These are phyloP conservation scores for Pseudomassariella vexata DNA, from an alignment of 2,329 filamentous ascomycete genomes.

Conservation along the genomic window DNA sequence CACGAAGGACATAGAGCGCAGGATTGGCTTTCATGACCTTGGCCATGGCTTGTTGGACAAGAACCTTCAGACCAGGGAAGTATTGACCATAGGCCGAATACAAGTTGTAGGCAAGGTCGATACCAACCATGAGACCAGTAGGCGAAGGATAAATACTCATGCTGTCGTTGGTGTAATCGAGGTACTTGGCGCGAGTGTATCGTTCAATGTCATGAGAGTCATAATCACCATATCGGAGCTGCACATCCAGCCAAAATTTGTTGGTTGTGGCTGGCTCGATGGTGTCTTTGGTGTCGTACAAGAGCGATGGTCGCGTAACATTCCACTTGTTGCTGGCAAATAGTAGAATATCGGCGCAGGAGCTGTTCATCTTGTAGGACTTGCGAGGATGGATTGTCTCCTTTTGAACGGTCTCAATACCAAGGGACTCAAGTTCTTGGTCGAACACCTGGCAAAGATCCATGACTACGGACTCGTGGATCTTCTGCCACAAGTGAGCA, in stretches of 20 bases:
- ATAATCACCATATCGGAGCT: conserved; percentile 94
- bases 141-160: conserved; percentile 98
- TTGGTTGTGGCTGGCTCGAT: conserved; percentile 93
- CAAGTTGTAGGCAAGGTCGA: conserved; percentile 95
- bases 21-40: conserved; percentile 99
- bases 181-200: conserved; percentile 94
- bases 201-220: conserved; percentile 98
- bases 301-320: conserved; percentile 83
- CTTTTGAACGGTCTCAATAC: conserved; percentile 97
- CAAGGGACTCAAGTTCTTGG: conserved; percentile 89
- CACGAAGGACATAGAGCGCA: conserved; percentile 88
- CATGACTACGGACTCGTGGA: conserved; percentile 73
- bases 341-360: conserved; percentile 91
- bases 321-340: conserved; percentile 99
- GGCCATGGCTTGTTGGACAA: conserved; percentile 96
- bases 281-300: conserved; percentile 94
- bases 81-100: conserved; percentile 98
- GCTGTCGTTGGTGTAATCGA: conserved; percentile 97
- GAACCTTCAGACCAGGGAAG: conserved; percentile 93
- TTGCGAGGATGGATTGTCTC: conserved; percentile 99
- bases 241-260: conserved; percentile 99
- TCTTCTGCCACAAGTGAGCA: conserved; percentile 99
- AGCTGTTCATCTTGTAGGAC: conserved; percentile 99
- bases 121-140: conserved; percentile 94
- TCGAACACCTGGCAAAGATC: conserved; percentile 98